A percentile compares a stretch with the other conserved stretches of the same genome.
phyloP scores from a whole-genome alignment of 768 basidiomycete species.

The Calocera viscosa region DNA sequence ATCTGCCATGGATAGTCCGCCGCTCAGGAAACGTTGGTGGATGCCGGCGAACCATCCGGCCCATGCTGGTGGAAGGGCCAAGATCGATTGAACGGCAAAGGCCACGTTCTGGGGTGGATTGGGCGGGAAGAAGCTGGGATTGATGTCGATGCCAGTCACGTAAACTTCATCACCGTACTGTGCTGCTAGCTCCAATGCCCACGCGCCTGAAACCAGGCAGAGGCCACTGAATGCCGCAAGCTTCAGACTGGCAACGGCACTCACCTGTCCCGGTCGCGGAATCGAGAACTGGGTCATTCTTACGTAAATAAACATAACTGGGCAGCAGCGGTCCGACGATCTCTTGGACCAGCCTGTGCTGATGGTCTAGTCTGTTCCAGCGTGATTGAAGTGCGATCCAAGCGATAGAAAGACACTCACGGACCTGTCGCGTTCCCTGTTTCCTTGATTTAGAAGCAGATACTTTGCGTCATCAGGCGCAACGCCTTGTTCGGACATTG shows the following conservation, averaged over 20 bases:
- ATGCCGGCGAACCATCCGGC: neutral
- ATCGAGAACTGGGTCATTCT: neutral
- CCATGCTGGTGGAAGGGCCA: neutral
- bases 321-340: neutral
- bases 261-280: neutral
- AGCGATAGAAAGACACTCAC: too few species aligned
- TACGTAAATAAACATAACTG: neutral
- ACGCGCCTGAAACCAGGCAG: neutral
- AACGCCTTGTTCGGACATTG: neutral
- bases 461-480: neutral
- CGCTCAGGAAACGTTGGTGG: neutral
- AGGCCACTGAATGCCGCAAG: neutral
- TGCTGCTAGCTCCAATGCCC: neutral
- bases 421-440: neutral
- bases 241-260: neutral
- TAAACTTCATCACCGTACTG: too few species aligned
- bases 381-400: too few species aligned
- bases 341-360: neutral
- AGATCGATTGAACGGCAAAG: neutral
- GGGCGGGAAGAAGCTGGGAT: neutral
- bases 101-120: neutral
- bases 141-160: neutral
- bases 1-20: neutral
- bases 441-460: neutral
- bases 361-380: neutral